These are phyloP conservation scores for Kodamaea leandrae DNA, from an alignment of 805 yeast species.

Conservation along the genomic window DNA sequence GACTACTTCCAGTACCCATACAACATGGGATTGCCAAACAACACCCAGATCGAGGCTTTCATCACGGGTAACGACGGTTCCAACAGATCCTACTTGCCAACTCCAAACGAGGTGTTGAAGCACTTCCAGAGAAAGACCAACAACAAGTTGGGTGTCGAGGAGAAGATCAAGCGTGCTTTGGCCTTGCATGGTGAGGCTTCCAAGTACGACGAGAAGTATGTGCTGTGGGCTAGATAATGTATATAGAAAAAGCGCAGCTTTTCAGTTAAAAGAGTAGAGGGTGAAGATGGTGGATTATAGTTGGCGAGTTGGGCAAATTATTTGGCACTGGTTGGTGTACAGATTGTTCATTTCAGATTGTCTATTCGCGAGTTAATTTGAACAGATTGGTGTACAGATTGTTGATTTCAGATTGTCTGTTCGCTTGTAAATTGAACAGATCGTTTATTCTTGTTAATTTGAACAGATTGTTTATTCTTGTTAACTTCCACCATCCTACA, in stretches of 20 bases:
- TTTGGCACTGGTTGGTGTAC: too few relatives aligned
- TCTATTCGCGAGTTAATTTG: too few relatives aligned
- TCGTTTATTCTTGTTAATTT: too few relatives aligned
- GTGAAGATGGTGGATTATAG: too few relatives aligned
- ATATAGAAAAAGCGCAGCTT: conserved; percentile 14
- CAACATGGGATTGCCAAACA: conserved; percentile 78
- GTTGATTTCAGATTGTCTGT: too few relatives aligned
- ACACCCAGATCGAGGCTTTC: conserved; percentile 58
- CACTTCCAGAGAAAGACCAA: conserved; percentile 54
- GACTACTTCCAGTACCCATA: conserved; percentile 51
- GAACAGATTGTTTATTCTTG: too few relatives aligned
- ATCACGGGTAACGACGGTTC: conserved; percentile 68
- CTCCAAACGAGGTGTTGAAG: conserved; percentile 62
- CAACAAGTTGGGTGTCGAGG: conserved; percentile 57
- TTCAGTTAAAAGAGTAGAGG: too few relatives aligned
- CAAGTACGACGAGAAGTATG: conserved; percentile 41
- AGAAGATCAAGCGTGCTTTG: conserved; percentile 59
- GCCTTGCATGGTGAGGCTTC: conserved; percentile 51
- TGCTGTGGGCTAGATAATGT: conserved; percentile 36
- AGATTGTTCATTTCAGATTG: too few relatives aligned
- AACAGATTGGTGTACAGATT: too few relatives aligned
- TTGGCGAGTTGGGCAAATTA: too few relatives aligned
- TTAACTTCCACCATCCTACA: too few relatives aligned
- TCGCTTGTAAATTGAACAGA: too few relatives aligned
- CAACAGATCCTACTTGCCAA: conserved; percentile 64